phyloP scores from a whole-genome alignment of 345 rosid genomes.

The Eucalyptus leucophloia region DNA sequence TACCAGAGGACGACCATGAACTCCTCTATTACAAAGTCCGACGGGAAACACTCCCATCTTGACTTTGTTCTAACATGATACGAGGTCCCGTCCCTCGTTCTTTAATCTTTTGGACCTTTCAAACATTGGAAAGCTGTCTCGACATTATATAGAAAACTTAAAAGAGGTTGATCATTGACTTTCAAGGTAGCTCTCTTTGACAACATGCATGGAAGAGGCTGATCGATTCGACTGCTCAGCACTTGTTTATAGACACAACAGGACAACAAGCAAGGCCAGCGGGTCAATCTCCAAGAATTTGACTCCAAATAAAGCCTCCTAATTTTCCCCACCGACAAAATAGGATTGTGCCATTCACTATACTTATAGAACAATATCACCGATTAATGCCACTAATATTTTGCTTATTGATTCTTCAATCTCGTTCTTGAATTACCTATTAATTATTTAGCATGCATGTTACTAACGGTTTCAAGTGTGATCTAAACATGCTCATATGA shows the following conservation, averaged over 20 bases:
- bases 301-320: not conserved
- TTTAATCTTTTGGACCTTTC: not conserved
- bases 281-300: not conserved
- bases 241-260: not conserved
- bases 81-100: not conserved
- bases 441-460: not conserved
- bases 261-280: not conserved
- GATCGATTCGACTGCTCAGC: not conserved
- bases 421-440: not conserved
- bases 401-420: not conserved
- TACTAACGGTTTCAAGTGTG: not conserved
- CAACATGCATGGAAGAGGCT: not conserved
- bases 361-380: not conserved
- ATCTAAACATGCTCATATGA: not conserved
- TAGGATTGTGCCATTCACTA: not conserved
- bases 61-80: not conserved
- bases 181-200: not conserved
- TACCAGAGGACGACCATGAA: not conserved
- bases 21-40: too few relatives aligned
- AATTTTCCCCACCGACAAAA: not conserved
- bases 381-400: not conserved
- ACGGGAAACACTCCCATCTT: not conserved
- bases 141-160: not conserved
- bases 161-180: not conserved
- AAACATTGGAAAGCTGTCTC: not conserved